A percentile compares a stretch with the other conserved stretches of the same genome.
Conservation (phyloP, 768 basidiomycete species). For the Russula sp. region DNA sequence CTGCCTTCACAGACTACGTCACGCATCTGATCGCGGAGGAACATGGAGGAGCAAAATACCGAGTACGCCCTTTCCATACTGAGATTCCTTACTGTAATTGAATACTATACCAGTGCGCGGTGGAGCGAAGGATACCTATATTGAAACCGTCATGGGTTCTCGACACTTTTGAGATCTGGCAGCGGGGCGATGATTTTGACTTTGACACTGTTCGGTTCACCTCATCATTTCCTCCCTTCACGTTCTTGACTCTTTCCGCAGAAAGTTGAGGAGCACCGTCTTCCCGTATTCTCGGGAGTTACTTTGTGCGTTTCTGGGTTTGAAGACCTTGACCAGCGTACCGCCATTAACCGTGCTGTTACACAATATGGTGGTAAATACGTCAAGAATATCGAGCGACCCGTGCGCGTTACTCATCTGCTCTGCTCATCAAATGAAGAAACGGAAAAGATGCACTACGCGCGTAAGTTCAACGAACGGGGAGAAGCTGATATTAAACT, state of each 20-base stretch:
- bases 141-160: constrained; percentile 71
- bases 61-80: constrained; percentile 36
- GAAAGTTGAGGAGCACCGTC: constrained; percentile 52
- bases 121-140: constrained; percentile 75
- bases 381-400: constrained; percentile 67
- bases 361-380: constrained; percentile 58
- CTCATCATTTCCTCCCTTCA: neutral
- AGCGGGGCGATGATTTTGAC: constrained; percentile 73
- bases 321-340: constrained; percentile 50
- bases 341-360: constrained; percentile 56
- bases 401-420: constrained; percentile 77
- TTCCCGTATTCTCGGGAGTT: constrained; percentile 68
- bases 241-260: constrained; percentile 27
- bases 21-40: constrained; percentile 80
- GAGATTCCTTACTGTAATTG: neutral
- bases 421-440: constrained; percentile 63
- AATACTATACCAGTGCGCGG: constrained; percentile 53
- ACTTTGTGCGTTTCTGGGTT: constrained; percentile 72
- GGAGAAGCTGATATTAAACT: constrained; percentile 69
- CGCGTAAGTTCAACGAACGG: constrained; percentile 60
- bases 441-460: constrained; percentile 72
- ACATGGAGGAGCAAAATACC: constrained; percentile 83
- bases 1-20: constrained; percentile 75
- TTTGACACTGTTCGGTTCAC: constrained; percentile 41
- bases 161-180: constrained; percentile 66